These are phyloP conservation scores for Hanseniaspora meyeri DNA, from an alignment of 805 yeast species.

Conservation along the genomic window DNA sequence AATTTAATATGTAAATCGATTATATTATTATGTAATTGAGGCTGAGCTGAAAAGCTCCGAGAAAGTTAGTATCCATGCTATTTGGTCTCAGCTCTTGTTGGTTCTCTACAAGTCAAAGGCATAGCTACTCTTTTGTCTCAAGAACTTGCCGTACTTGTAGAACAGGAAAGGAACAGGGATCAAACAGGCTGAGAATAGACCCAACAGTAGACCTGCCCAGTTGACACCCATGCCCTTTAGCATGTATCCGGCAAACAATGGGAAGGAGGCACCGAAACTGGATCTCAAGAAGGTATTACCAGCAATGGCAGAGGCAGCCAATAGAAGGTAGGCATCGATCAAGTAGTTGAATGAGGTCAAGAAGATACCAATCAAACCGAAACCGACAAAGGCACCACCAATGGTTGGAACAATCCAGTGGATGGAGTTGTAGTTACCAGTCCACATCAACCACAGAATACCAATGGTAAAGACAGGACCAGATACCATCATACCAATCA, in stretches of 20 bases:
- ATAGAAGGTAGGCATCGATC: conserved; percentile 53
- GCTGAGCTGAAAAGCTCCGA: no score
- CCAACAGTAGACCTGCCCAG: conserved; percentile 69
- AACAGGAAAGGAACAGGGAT: conserved; percentile 61
- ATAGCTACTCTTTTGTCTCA: conserved; percentile 47
- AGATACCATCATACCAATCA: conserved; percentile 65
- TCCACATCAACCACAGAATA: conserved; percentile 77
- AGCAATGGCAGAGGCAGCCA: conserved; percentile 71
- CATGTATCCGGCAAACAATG: conserved; percentile 61
- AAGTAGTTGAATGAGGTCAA: conserved; percentile 59
- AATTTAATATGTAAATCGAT: no score
- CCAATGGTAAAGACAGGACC: conserved; percentile 64
- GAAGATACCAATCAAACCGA: conserved; percentile 57
- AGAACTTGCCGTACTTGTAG: conserved; percentile 41
- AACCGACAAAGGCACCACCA: conserved; percentile 53
- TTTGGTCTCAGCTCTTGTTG: no score
- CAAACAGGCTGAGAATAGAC: conserved; percentile 45
- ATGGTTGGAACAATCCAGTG: conserved; percentile 77
- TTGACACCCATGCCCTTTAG: conserved; percentile 54
- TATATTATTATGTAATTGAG: no score
- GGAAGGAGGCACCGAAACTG: conserved; percentile 56
- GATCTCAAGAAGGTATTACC: conserved; percentile 63
- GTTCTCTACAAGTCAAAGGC: conserved; percentile 32
- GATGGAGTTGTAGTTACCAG: conserved; percentile 58
- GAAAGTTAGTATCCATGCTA: no score